These are phyloP conservation scores for Chlamydomonas reinhardtii DNA, from an alignment of 163 green algal genomes.

Conservation along the genomic window DNA sequence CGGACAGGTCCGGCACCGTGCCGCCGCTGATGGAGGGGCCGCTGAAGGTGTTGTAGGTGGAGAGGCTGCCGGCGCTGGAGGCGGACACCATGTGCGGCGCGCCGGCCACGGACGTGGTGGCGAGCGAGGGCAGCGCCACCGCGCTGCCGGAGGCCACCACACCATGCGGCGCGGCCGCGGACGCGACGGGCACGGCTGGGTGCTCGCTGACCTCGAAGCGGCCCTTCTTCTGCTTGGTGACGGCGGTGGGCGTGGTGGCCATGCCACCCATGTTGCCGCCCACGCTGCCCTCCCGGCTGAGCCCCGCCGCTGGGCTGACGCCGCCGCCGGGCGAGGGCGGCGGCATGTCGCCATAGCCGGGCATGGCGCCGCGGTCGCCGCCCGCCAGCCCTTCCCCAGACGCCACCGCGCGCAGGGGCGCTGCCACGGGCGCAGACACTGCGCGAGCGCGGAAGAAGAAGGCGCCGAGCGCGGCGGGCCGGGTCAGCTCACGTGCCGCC, in stretches of 20 bases:
- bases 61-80: background rate
- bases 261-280: constrained; percentile 29
- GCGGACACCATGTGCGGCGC: background rate
- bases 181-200: background rate
- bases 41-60: background rate
- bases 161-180: constrained; percentile 14
- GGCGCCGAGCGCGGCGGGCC: too few species aligned
- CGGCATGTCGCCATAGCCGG: background rate
- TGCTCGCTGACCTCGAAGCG: constrained; percentile 58
- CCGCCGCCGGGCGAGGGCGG: constrained; percentile 31
- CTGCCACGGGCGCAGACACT: too few species aligned
- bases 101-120: background rate
- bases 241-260: constrained; percentile 48
- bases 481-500: too few species aligned
- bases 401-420: background rate
- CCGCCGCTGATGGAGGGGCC: constrained; percentile 29
- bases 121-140: background rate
- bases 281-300: constrained; percentile 47
- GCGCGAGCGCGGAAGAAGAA: too few species aligned
- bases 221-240: constrained; percentile 49
- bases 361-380: background rate
- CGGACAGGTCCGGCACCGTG: constrained; percentile 21
- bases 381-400: background rate
- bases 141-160: background rate
- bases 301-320: constrained; percentile 14